Percentiles rank a stretch among this genome's conserved stretches.
phyloP scores from a whole-genome alignment of 78 protist species.

The Guillardia theta region DNA sequence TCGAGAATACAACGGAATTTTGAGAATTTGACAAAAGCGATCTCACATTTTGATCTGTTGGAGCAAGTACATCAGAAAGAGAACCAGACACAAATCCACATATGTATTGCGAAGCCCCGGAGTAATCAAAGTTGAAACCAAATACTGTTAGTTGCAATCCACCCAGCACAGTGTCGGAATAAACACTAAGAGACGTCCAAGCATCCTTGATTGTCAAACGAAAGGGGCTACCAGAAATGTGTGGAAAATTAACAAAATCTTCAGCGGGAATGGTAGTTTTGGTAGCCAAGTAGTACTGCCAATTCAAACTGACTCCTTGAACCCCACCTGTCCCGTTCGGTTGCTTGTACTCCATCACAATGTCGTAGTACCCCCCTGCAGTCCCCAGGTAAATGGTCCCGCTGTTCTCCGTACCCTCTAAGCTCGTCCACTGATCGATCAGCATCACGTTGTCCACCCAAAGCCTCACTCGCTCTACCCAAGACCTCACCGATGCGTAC shows the following conservation, averaged over 20 bases:
- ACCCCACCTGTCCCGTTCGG: not conserved
- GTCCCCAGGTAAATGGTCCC: not conserved
- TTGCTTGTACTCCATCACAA: conserved; percentile 11
- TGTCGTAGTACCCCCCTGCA: not conserved
- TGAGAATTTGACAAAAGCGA: not conserved
- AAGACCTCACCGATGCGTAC: not conserved
- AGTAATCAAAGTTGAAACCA: not conserved
- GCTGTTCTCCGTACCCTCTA: not conserved
- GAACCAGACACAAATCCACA: not conserved
- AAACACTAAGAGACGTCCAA: not conserved
- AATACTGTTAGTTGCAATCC: not conserved
- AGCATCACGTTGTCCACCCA: conserved; percentile 1
- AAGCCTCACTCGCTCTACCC: not conserved
- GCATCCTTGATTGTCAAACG: not conserved
- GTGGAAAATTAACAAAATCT: not conserved
- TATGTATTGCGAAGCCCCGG: not conserved
- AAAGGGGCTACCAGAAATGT: not conserved
- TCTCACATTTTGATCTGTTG: not conserved
- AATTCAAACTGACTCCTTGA: not conserved
- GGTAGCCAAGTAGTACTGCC: not conserved
- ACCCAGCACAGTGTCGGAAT: not conserved
- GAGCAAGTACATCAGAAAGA: not conserved
- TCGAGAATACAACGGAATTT: not conserved
- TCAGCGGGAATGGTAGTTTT: not conserved
- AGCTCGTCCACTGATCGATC: conserved; percentile 8